Evolutionary conservation across 2,329 filamentous ascomycete genomes (phyloP).

Genomic region (Piedraia hortae): DNA sequence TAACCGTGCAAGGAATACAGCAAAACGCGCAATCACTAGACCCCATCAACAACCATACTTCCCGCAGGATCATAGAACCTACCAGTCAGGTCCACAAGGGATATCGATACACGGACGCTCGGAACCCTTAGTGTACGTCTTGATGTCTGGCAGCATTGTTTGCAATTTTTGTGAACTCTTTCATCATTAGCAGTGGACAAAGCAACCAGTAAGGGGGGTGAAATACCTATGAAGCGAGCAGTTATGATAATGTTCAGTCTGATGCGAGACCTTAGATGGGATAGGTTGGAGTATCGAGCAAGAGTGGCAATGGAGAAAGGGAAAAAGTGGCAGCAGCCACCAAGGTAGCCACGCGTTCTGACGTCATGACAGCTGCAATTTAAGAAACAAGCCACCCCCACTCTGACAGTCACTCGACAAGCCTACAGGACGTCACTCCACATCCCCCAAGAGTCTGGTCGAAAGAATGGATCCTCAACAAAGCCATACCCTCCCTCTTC

Average conservation of each 20-base stretch:
- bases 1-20: slow-evolving; percentile 4
- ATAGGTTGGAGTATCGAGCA: no score
- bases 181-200: no score
- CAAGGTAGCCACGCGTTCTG: background rate
- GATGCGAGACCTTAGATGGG: no score
- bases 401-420: background rate
- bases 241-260: no score
- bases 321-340: no score
- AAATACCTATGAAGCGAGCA: no score
- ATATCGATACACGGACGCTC: slow-evolving; percentile 7
- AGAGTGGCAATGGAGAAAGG: no score
- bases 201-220: no score
- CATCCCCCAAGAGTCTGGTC: background rate
- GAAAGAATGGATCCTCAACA: background rate
- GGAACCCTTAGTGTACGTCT: slow-evolving; percentile 3
- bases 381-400: background rate
- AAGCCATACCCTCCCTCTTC: slow-evolving; percentile 1
- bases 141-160: no score
- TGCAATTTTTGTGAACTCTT: no score
- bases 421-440: background rate
- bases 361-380: background rate
- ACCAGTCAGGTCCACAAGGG: slow-evolving; percentile 7
- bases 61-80: slow-evolving; percentile 1
- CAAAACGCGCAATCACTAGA: slow-evolving; percentile 5
- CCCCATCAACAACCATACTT: background rate